Conservation (phyloP, 805 yeast genomes). For the Yarrowia deformans region DNA sequence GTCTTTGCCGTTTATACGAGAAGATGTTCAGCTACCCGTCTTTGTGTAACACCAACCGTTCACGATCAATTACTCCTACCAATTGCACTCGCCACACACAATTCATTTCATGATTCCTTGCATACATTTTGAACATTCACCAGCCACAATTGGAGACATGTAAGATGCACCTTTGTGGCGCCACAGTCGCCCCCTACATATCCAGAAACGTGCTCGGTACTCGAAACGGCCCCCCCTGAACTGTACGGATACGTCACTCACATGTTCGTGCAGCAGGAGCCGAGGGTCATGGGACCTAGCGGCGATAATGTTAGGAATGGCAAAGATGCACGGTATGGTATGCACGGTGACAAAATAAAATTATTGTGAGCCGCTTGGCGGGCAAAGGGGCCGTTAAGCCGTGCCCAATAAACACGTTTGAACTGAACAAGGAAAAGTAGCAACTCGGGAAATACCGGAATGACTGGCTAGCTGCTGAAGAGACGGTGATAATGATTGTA, state of each 20-base stretch:
- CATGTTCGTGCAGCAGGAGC: neutral
- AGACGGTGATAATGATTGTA: too few species aligned
- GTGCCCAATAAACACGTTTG: neutral
- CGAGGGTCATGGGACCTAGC: constrained; percentile 17
- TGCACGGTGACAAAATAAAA: neutral
- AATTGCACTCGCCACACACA: too few species aligned
- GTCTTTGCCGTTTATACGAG: constrained; percentile 1
- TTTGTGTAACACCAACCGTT: too few species aligned
- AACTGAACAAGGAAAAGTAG: neutral
- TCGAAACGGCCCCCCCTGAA: too few species aligned
- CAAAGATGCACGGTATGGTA: neutral
- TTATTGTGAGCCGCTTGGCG: constrained; percentile 20
- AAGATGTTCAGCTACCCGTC: too few species aligned
- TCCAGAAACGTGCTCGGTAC: too few species aligned
- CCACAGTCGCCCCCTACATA: neutral
- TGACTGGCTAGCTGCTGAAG: neutral
- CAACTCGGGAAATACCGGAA: neutral
- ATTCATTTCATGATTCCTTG: too few species aligned
- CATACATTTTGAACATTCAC: constrained; percentile 19
- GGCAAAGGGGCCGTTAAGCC: constrained; percentile 3
- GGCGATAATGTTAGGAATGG: constrained; percentile 28
- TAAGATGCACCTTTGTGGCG: constrained; percentile 2
- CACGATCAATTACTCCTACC: too few species aligned
- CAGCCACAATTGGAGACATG: constrained; percentile 1
- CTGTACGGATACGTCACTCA: neutral